Percentiles rank a stretch among this genome's conserved stretches.
These are phyloP conservation scores for Puccinia polysora DNA, from an alignment of 1,284 basidiomycete genomes.

Conservation along the genomic window DNA sequence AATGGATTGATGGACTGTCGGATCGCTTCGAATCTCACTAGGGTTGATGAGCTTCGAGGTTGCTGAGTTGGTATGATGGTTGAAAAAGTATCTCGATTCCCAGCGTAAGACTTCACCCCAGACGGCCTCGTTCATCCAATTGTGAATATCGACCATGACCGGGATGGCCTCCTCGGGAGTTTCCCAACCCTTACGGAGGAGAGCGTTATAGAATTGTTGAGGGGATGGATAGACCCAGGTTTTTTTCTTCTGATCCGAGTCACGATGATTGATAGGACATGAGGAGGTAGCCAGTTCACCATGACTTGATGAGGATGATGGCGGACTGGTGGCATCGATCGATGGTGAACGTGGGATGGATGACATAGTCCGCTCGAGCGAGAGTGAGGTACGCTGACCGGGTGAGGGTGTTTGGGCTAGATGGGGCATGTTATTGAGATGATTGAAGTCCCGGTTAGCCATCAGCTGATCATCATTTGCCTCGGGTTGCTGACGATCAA, in stretches of 20 bases:
- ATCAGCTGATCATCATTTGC: neutral
- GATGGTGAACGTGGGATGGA: slow-evolving; percentile 14
- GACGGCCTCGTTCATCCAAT: slow-evolving; percentile 93
- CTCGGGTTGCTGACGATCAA: too few species aligned
- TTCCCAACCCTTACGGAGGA: slow-evolving; percentile 95
- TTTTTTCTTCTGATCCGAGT: slow-evolving; percentile 48
- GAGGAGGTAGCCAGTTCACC: neutral
- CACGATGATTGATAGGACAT: slow-evolving; percentile 35
- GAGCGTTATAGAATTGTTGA: slow-evolving; percentile 97
- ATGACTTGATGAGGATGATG: neutral
- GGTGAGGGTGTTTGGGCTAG: slow-evolving; percentile 15
- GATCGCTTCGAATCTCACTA: too few species aligned
- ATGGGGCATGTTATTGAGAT: slow-evolving; percentile 25
- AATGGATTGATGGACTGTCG: neutral
- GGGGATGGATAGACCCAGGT: slow-evolving; percentile 96
- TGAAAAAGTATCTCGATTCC: slow-evolving; percentile 62
- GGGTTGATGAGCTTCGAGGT: slow-evolving; percentile 54
- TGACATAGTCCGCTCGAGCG: slow-evolving; percentile 21
- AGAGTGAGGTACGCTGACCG: slow-evolving; percentile 20
- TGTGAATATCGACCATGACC: slow-evolving; percentile 97
- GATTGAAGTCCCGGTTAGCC: neutral
- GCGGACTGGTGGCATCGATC: too few species aligned
- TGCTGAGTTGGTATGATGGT: neutral
- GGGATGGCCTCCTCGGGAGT: slow-evolving; percentile 94
- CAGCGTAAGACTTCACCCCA: slow-evolving; percentile 93